Evolutionary conservation across 306 rosid species (phyloP), one percentile per base, ranked within the genome.

Genomic region (Quillaja saponaria): DNA sequence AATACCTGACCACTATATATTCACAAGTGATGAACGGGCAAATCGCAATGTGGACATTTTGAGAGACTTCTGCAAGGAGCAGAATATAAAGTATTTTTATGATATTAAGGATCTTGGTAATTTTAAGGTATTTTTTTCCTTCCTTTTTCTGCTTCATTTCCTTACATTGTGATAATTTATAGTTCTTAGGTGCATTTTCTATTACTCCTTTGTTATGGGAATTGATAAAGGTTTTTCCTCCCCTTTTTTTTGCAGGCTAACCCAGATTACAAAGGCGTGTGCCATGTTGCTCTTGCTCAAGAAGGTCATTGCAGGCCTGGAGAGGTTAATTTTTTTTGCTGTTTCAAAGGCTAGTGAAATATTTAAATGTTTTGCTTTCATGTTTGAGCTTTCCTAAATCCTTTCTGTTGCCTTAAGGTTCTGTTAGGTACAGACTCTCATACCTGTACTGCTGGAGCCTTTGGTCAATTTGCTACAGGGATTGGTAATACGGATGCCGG

Each of bases 301-400:
- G 97, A 91, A 86, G 97, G 97, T 76, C 97, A 91, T 70, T 85
- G 95, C 67, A 85, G 97, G 82, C 97, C 97, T 11, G 97, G 97
- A 76, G 97, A 91, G 97, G 97, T 83, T 21, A 67, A 41, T 71
- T 56, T 34, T 20, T 68, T 80, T 51, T 44, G 28, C 71, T 58
- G 42, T 55, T 9, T 34, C 8, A 54, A 47, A 49, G 42, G 28
- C 12, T 10, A 13, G 51, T 66, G 49, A 28, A 18, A 13, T 31
- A 31, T 18, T 11, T 4, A 39, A 28, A 37, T 21, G 39, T 40
- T 57, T 20, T 74, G 71, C 21, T 13, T 47, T 66, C 38, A 18
- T 7, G 34, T 47, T 71, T 63, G 62, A 51, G 25, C 44, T 34
- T 34, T 59, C 37, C 28, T 63, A 51, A 80, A 69, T 57, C 15